phyloP scores from a whole-genome alignment of 2,329 filamentous ascomycete species.

The Lasiodiplodia sp. region DNA sequence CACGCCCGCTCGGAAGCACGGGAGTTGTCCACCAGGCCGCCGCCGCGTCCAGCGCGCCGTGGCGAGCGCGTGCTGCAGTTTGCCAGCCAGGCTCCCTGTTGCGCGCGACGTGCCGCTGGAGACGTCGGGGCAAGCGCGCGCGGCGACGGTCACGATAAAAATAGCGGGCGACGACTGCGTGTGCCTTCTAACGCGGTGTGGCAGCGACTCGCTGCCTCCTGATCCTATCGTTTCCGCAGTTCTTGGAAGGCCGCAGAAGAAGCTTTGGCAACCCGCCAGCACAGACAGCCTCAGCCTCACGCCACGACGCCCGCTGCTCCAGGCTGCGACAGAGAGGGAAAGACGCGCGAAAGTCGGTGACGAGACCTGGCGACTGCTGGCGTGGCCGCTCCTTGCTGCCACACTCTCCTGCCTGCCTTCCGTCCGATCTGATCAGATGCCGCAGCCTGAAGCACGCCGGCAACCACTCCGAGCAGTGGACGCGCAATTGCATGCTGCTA shows the following conservation, averaged over 20 bases:
- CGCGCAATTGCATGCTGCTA: neutral
- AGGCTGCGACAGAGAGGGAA: conserved; percentile 9
- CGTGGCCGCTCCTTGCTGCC: conserved; percentile 21
- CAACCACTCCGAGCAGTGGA: conserved; percentile 5
- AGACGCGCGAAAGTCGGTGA: conserved; percentile 9
- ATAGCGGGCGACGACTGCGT: neutral
- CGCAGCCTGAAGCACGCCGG: conserved; percentile 22
- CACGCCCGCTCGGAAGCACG: conserved; percentile 20
- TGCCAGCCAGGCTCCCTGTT: neutral
- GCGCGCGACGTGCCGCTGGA: neutral
- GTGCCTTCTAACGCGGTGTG: neutral
- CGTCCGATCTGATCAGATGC: conserved; percentile 17
- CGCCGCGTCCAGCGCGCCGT: conserved; percentile 1
- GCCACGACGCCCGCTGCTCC: conserved; percentile 25
- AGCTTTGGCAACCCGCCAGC: conserved; percentile 13
- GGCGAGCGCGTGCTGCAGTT: neutral
- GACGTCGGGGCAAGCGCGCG: no score
- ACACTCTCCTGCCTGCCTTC: conserved; percentile 12
- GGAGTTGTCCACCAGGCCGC: conserved; percentile 3
- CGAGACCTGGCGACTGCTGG: conserved; percentile 20
- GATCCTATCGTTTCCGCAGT: neutral
- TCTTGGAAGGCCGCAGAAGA: conserved; percentile 5
- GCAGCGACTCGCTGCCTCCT: conserved; percentile 5
- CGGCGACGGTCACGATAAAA: conserved; percentile 3
- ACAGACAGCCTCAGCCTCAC: conserved; percentile 26